Evolutionary conservation across 2,329 filamentous ascomycete genomes (phyloP), one percentile per base, ranked within the genome.

Genomic region (Teratosphaeria epicoccoides): DNA sequence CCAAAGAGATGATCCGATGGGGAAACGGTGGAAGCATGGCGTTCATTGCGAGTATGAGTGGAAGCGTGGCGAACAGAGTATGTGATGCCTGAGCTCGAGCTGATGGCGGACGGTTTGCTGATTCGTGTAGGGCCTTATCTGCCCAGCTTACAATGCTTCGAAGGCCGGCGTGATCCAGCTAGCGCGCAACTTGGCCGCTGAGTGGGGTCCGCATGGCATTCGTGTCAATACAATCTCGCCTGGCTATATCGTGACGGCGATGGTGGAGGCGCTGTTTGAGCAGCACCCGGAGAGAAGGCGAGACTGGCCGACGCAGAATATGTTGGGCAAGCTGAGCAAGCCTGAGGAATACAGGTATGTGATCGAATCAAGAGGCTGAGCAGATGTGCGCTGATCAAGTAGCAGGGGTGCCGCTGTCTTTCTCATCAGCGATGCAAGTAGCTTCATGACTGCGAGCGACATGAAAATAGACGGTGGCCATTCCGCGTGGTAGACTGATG

Each of bases 221-320:
- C 80, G 87, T 2, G 84, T 91, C 55, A 91, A 93, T 71, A 88
- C 84, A 12, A 79, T 93, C 56, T 88, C 83, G 20, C 86, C 87
- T 0, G 87, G 87, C 37, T 88, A 89, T 66, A 88, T 89, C 63
- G 78, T 85, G 22, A 89, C 86, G 1, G 81, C 84, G 22, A 95
- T 95, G 89, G 87, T 91, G 1, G 80, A 87, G 65, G 78, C 80
- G 52, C 78, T 95, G 26, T 93, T 95, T 63, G 76, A 82, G 57
- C 76, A 85, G 57, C 86, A 80, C 58, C 88, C 88, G 0, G 85
- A 89, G 62, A 75, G 72, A 26, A 66, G 62, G 51, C 63, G 65
- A n/a, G 78, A 83, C 54, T 95, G 89, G 89, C 81, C 86, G 14
- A 84, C 78, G 61, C 83, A 91, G 70, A 95, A 94, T 70, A 93